phyloP scores from a whole-genome alignment of 2,329 filamentous ascomycete genomes.

The Elsinoe batatas region DNA sequence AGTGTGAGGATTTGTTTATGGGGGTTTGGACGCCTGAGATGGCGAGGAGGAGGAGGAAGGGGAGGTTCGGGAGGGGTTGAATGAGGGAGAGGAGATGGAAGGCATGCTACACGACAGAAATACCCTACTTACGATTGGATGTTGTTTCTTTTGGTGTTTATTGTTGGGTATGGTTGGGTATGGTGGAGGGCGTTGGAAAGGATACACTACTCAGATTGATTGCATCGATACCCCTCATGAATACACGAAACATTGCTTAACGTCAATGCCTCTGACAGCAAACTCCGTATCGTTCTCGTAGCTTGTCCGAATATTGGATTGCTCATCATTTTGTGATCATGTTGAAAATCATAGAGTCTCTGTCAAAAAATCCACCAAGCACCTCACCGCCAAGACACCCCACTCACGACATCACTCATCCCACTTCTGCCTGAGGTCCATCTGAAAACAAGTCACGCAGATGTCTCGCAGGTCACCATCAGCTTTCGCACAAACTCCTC shows the following conservation, averaged over 20 bases:
- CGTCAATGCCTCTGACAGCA: too few relatives aligned
- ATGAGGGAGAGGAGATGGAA: not conserved
- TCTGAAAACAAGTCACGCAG: not conserved
- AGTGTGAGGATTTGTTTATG: slow-evolving; percentile 55
- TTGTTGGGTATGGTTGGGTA: not conserved
- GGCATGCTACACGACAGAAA: not conserved
- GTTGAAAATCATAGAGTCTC: too few relatives aligned
- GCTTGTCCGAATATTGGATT: too few relatives aligned
- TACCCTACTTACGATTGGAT: slow-evolving; percentile 2
- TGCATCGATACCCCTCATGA: not conserved
- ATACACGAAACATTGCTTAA: not conserved
- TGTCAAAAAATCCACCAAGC: not conserved
- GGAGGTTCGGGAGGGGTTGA: slow-evolving; percentile 16
- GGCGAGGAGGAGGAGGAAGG: slow-evolving; percentile 39
- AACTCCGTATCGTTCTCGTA: too few relatives aligned
- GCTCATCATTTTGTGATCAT: too few relatives aligned
- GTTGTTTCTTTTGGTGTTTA: not conserved
- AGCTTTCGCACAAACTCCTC: too few relatives aligned
- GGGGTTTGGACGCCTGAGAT: slow-evolving; percentile 50
- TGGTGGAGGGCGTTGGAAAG: not conserved
- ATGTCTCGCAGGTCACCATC: not conserved
- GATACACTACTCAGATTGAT: not conserved
- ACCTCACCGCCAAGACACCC: not conserved
- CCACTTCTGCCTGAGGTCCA: slow-evolving; percentile 8
- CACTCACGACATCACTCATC: slow-evolving; percentile 2